Evolutionary conservation across 345 rosid genomes (phyloP).

Genomic region (Cardamine resedifolia): DNA sequence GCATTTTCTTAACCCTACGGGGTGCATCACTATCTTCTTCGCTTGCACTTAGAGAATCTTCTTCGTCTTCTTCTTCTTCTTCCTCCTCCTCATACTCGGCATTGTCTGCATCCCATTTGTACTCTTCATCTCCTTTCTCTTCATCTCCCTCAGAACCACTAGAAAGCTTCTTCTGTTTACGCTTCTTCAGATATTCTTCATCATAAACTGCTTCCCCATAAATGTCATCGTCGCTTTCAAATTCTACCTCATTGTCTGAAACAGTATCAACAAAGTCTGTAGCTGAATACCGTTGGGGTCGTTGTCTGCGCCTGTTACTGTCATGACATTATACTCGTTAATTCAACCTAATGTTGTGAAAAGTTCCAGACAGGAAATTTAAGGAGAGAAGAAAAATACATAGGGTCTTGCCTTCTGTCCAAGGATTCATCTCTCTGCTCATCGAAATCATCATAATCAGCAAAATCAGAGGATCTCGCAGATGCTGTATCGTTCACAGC

Average conservation of each 20-base stretch:
- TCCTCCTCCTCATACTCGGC: slow-evolving; percentile 84
- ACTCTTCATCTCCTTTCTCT: slow-evolving; percentile 56
- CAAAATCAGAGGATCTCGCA: slow-evolving; percentile 65
- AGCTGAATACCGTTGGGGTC: slow-evolving; percentile 86
- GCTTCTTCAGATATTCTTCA: slow-evolving; percentile 90
- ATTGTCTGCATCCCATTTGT: slow-evolving; percentile 73
- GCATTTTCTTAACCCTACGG: slow-evolving; percentile 64
- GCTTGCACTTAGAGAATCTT: slow-evolving; percentile 69
- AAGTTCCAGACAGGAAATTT: not conserved
- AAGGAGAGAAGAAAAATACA: slow-evolving; percentile 19
- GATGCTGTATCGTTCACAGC: slow-evolving; percentile 51
- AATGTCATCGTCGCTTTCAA: slow-evolving; percentile 94
- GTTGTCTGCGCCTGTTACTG: slow-evolving; percentile 80
- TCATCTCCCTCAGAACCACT: slow-evolving; percentile 79
- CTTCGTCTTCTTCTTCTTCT: slow-evolving; percentile 84
- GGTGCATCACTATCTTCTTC: slow-evolving; percentile 89
- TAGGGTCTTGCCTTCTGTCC: slow-evolving; percentile 66
- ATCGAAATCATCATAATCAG: slow-evolving; percentile 67
- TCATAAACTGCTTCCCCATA: slow-evolving; percentile 99
- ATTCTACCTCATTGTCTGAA: slow-evolving; percentile 85
- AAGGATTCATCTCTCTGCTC: slow-evolving; percentile 60
- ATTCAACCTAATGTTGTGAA: not conserved
- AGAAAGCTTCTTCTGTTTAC: slow-evolving; percentile 66
- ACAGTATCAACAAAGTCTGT: slow-evolving; percentile 80
- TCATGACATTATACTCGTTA: slow-evolving; percentile 15